These are phyloP conservation scores for Mycosphaerella sp. DNA, from an alignment of 2,329 filamentous ascomycete genomes.

Conservation along the genomic window DNA sequence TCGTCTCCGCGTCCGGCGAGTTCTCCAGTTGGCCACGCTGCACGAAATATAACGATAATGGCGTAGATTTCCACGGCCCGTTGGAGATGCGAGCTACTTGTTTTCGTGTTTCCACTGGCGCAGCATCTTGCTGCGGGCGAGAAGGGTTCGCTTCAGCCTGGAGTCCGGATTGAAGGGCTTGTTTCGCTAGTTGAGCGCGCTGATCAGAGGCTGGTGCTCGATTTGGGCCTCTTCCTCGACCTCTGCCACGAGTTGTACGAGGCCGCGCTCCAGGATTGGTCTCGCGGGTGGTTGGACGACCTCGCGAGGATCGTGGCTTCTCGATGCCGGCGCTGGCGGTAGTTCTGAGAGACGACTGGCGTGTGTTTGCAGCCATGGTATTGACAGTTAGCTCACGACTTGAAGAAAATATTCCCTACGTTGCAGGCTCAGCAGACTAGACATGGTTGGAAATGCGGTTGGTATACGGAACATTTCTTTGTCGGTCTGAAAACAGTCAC, in stretches of 20 bases:
- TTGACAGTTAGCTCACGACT: not conserved
- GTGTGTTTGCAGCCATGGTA: not conserved
- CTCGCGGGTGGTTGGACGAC: not conserved
- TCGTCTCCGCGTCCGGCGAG: slow-evolving; percentile 11
- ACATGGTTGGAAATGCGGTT: not conserved
- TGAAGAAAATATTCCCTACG: not conserved
- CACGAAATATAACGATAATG: slow-evolving; percentile 14
- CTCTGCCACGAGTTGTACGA: not conserved
- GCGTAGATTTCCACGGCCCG: slow-evolving; percentile 9
- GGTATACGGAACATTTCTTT: not conserved
- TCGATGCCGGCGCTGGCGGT: not conserved
- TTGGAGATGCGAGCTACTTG: slow-evolving; percentile 9
- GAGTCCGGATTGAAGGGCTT: not conserved
- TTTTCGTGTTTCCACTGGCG: slow-evolving; percentile 1
- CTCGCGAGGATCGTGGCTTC: not conserved
- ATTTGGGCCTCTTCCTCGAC: not conserved
- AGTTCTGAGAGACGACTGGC: not conserved
- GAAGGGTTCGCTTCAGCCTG: no score
- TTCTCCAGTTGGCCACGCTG: slow-evolving; percentile 9
- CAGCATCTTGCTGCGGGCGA: not conserved
- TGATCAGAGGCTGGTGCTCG: not conserved
- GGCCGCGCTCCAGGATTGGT: not conserved
- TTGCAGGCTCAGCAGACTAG: not conserved
- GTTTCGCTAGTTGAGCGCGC: not conserved
- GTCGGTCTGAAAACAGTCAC: not conserved